These are phyloP conservation scores for Gastrolobium villosum DNA, from an alignment of 306 rosid species.

Conservation along the genomic window DNA sequence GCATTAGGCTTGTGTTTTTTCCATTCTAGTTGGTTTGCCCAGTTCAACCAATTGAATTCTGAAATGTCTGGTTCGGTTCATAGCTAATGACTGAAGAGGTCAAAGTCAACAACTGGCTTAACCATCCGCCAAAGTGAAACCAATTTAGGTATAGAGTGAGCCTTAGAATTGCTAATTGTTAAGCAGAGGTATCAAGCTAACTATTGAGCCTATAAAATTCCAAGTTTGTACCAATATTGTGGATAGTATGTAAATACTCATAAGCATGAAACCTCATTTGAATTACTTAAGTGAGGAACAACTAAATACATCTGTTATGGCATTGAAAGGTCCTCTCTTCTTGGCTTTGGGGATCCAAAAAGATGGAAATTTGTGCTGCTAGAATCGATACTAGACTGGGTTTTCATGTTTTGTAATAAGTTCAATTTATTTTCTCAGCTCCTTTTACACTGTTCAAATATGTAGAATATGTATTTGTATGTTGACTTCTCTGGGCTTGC, in stretches of 20 bases:
- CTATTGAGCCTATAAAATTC: background rate
- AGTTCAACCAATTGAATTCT: constrained; percentile 10
- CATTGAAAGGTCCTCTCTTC: constrained; percentile 1
- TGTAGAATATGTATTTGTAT: constrained; percentile 4
- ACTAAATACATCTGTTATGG: constrained; percentile 29
- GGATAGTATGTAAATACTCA: constrained; percentile 13
- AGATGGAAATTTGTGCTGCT: constrained; percentile 1
- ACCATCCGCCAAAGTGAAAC: background rate
- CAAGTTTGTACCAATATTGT: background rate
- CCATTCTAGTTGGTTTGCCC: constrained; percentile 32
- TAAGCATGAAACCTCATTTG: constrained; percentile 4
- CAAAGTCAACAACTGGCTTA: constrained; percentile 11
- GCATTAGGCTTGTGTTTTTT: constrained; percentile 17
- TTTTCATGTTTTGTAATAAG: background rate
- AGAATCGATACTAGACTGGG: background rate
- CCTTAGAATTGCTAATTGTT: constrained; percentile 13
- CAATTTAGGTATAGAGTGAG: background rate
- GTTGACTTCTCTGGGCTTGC: background rate
- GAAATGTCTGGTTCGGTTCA: constrained; percentile 27
- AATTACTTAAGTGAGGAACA: constrained; percentile 6
- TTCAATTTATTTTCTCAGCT: background rate
- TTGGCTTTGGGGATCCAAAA: constrained; percentile 10
- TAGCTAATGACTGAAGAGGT: constrained; percentile 22
- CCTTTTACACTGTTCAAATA: constrained; percentile 1
- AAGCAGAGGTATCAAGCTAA: background rate